Evolutionary conservation across 2,329 filamentous ascomycete genomes (phyloP), one percentile per base, ranked within the genome.

Genomic region (Tricladium varicosporioides): DNA sequence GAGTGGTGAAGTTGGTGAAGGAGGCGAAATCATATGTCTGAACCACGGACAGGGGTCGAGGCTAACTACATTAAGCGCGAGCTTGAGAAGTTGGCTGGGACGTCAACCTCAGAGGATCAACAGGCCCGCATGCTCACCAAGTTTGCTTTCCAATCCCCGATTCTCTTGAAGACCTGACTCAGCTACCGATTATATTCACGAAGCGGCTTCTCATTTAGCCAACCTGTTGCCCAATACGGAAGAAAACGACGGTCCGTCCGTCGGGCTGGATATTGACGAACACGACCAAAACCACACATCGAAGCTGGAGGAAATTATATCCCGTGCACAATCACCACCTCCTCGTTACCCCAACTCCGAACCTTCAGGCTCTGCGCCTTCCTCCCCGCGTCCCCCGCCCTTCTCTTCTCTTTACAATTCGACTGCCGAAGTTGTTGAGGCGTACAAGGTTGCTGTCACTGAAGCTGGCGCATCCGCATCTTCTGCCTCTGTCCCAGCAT

Each of bases 351-450:
- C 81, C 58, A 60, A 47, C 43, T 80, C 80, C 55, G 80, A 83
- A 70, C 74, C 79, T 18, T 79, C 78, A 47, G 75, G 76, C 57
- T 78, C 77, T 46, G 70, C 70, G 15, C 72, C 75, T 46, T 66
- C 67, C 47, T 71, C 71, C 57, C 70, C 72, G 40, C 75, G 75
- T 22, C 81, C 81, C 54, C 82, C 82, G 58, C 78, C 83, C 32
- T 86, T 86, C 67, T 85, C 80, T 56, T 84, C 82, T 58, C 79
- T 85, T 72, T 85, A 81, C 71, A 74, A 75, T 43, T 74, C 72
- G 36, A 72, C 72, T 56, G 68, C 67, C 48, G 69, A 70, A 59
- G 67, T 67, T 49, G 65, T 72, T 53, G 69, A 73, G 56, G 68
- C 71, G 14, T 72, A 75, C 69, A 72, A 72, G 51, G 61, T 63